These are phyloP conservation scores for Stereum hirsutum DNA, from an alignment of 1,284 basidiomycete species.

Conservation along the genomic window DNA sequence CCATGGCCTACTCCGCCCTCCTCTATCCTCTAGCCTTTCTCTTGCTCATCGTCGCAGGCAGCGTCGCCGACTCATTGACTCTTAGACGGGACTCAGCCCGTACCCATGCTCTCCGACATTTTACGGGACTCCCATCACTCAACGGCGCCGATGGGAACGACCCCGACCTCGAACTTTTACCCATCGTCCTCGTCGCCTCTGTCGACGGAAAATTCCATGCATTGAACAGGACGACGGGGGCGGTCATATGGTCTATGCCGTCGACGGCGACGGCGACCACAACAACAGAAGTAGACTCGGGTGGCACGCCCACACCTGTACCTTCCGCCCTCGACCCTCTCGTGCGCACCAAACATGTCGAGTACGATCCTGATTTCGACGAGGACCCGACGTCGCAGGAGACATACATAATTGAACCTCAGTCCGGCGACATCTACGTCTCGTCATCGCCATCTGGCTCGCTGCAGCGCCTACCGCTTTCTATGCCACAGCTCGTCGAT, in stretches of 20 bases:
- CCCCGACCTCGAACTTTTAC: slow-evolving; percentile 52
- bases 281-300: not conserved
- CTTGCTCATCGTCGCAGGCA: too few relatives aligned
- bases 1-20: too few relatives aligned
- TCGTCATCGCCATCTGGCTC: slow-evolving; percentile 55
- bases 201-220: slow-evolving; percentile 91
- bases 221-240: slow-evolving; percentile 73
- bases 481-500: slow-evolving; percentile 82
- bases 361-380: slow-evolving; percentile 43
- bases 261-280: slow-evolving; percentile 31
- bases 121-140: too few relatives aligned
- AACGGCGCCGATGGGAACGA: slow-evolving; percentile 3
- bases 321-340: slow-evolving; percentile 58
- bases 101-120: too few relatives aligned
- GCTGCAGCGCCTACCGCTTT: slow-evolving; percentile 75
- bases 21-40: too few relatives aligned
- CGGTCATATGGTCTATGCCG: slow-evolving; percentile 75
- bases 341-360: slow-evolving; percentile 55
- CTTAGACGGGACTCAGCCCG: too few relatives aligned
- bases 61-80: too few relatives aligned
- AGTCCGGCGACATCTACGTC: slow-evolving; percentile 84
- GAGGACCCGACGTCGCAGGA: slow-evolving; percentile 55
- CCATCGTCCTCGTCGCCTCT: slow-evolving; percentile 77
- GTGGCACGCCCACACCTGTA: slow-evolving; percentile 17
- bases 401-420: slow-evolving; percentile 86